Conservation (phyloP, 768 basidiomycete species). For the Lepiota brunneoincarnata region DNA sequence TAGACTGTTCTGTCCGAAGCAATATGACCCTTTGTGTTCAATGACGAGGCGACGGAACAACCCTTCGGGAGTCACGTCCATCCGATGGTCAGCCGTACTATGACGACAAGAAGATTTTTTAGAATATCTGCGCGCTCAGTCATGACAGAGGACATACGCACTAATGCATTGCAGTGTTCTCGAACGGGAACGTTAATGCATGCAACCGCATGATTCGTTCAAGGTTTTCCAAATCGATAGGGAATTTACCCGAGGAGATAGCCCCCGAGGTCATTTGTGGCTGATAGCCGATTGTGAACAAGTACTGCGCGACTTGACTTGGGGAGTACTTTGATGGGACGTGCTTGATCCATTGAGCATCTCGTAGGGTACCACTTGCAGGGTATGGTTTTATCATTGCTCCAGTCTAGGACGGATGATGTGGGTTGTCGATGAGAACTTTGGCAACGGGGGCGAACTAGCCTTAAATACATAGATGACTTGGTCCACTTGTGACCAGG, state of each 20-base stretch:
- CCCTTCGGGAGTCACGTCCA: conserved; percentile 24
- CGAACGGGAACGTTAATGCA: conserved; percentile 33
- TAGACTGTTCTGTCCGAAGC: conserved; percentile 27
- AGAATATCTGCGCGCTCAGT: neutral
- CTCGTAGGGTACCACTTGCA: conserved; percentile 14
- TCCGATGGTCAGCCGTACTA: conserved; percentile 22
- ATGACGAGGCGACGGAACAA: conserved; percentile 21
- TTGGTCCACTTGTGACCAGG: too few species aligned
- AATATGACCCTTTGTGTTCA: conserved; percentile 23
- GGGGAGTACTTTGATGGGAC: conserved; percentile 22
- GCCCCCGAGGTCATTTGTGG: conserved; percentile 14
- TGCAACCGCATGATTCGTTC: conserved; percentile 23
- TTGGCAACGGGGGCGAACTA: too few species aligned
- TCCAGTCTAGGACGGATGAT: too few species aligned
- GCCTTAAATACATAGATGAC: too few species aligned
- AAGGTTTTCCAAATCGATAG: conserved; percentile 25
- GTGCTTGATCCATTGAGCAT: conserved; percentile 22
- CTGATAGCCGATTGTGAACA: conserved; percentile 22
- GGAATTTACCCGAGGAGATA: conserved; percentile 19
- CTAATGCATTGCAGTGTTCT: conserved; percentile 39
- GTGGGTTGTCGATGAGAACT: too few species aligned
- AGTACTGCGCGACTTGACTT: conserved; percentile 21
- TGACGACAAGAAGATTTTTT: neutral
- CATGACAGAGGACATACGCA: conserved; percentile 17
- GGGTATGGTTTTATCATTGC: neutral